A percentile compares a stretch with the other conserved stretches of the same genome.
phyloP scores from a whole-genome alignment of 163 green algal species.

The Chlamydomonas reinhardtii region DNA sequence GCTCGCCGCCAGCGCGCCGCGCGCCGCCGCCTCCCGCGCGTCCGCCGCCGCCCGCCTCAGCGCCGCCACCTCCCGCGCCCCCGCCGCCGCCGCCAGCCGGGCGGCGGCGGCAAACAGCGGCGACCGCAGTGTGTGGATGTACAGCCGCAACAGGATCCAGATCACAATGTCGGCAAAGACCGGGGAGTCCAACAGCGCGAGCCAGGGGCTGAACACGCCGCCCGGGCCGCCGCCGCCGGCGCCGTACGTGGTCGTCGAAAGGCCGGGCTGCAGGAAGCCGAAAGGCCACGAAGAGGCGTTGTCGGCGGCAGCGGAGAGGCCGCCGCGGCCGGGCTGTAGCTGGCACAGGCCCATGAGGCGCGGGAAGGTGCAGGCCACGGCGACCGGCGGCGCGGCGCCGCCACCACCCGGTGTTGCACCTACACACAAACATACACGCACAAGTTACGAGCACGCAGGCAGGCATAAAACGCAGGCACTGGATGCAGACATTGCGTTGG shows the following conservation, averaged over 20 bases:
- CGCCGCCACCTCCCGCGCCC: conserved; percentile 51
- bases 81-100: conserved; percentile 12
- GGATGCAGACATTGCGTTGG: too few species aligned
- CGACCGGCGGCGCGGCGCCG: conserved; percentile 44
- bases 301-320: not conserved
- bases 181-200: conserved; percentile 40
- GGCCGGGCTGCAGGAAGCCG: too few species aligned
- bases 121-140: conserved; percentile 61
- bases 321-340: conserved; percentile 23
- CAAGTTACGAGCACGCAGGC: too few species aligned
- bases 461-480: too few species aligned
- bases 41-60: conserved; percentile 21
- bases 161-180: conserved; percentile 77
- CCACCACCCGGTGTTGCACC: too few species aligned
- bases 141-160: conserved; percentile 78
- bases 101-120: conserved; percentile 37
- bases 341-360: conserved; percentile 83
- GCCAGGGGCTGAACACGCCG: conserved; percentile 6
- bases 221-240: too few species aligned
- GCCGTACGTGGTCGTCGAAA: too few species aligned
- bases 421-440: too few species aligned
- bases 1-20: conserved; percentile 65
- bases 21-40: conserved; percentile 56
- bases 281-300: too few species aligned
- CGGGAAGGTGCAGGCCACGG: conserved; percentile 69